phyloP scores from a whole-genome alignment of 1,284 basidiomycete species.

The Takashimella koratensis region DNA sequence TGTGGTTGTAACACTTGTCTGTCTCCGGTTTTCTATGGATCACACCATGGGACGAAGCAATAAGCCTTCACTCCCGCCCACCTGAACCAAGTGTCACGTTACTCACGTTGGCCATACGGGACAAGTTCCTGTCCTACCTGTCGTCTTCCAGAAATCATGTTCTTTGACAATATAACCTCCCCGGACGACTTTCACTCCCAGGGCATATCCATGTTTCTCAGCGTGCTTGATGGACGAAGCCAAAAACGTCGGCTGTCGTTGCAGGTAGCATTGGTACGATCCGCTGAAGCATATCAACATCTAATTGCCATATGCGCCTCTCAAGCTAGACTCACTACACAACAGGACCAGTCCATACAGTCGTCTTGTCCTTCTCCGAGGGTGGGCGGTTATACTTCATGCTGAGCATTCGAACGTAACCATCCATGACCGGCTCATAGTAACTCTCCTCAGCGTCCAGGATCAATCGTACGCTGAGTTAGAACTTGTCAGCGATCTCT shows the following conservation, averaged over 20 bases:
- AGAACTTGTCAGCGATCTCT: neutral
- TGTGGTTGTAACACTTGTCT: constrained; percentile 7
- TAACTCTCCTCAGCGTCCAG: constrained; percentile 73
- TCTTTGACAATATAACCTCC: constrained; percentile 85
- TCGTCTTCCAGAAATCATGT: constrained; percentile 14
- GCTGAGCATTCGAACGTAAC: constrained; percentile 63
- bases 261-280: constrained; percentile 78
- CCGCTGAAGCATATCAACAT: constrained; percentile 51
- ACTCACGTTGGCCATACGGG: constrained; percentile 42
- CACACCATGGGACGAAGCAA: no score
- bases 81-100: no score
- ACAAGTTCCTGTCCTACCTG: constrained; percentile 19
- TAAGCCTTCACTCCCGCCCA: no score
- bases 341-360: constrained; percentile 3
- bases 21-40: constrained; percentile 6
- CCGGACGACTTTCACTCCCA: constrained; percentile 86
- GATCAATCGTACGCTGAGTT: constrained; percentile 51
- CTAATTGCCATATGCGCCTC: neutral
- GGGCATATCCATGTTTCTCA: constrained; percentile 60
- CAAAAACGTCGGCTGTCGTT: constrained; percentile 58
- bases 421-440: constrained; percentile 74
- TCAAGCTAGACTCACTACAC: constrained; percentile 6
- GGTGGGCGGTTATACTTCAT: constrained; percentile 64
- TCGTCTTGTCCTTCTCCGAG: neutral
- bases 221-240: constrained; percentile 64